Base-by-base conservation (phyloP, 345 rosid genomes). In the Lepidium sativum region DNA sequence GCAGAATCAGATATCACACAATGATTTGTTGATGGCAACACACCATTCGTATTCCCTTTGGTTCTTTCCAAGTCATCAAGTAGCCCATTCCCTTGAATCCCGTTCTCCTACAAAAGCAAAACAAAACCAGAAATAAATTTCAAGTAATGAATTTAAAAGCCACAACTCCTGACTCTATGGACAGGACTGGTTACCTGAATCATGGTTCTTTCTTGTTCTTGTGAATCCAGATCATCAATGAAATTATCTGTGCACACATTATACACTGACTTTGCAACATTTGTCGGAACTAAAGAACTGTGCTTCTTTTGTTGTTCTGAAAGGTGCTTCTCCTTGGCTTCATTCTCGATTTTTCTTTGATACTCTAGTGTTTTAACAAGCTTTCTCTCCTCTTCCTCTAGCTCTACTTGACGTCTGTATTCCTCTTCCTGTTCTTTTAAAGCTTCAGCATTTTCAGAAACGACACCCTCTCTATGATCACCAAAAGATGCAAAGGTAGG, bases 271-370 rank as follows among this genome's bases (percentile, higher is more conserved):
- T 80, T 80, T 3, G 63, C 41, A 65, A 61, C 63, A 69, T 71
- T 77, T 64, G 65, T 72, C 31, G 69, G 63, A 78, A 71, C 65
- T 48, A 71, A 54, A 66, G 58, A 75, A 69, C 56, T 73, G 63
- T 75, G 71, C 77, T 77, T 86, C 67, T 82, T 89, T 42, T 79
- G 84, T 66, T 86, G 95, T 81, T 84, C 95, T 17, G 85, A 88
- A 60, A 89, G 88, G 57, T 79, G 97, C 79, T 91, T 88, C 79
- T 74, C 79, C 72, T 94, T 94, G 51, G 96, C 91, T 81, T 86
- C 97, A 77, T 86, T 78, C 85, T 94, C 97, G 71, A 90, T 83
- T 70, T 71, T 77, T 68, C 95, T 88, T 77, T 90, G 99, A 72
- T 87, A 86, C 76, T 86, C 92, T 54, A 94, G 68, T 25, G 92